Evolutionary conservation across 2,329 filamentous ascomycete genomes (phyloP).

Genomic region (Aaosphaeria arxii): DNA sequence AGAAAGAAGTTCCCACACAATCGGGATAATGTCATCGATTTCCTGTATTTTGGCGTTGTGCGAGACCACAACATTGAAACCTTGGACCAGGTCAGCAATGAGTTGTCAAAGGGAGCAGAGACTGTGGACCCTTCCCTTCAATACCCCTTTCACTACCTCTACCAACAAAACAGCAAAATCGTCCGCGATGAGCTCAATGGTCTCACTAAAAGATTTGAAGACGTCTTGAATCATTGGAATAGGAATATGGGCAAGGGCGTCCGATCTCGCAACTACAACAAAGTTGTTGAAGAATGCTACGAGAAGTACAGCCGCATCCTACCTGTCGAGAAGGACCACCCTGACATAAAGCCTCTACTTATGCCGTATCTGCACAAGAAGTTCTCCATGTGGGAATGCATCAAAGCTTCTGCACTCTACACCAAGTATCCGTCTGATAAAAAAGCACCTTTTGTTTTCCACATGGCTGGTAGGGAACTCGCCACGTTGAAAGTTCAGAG

Average conservation of each 20-base stretch:
- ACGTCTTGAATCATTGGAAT: neutral
- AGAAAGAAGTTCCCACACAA: slow-evolving; percentile 19
- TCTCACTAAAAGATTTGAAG: neutral
- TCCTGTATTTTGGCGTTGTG: slow-evolving; percentile 57
- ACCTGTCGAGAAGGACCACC: slow-evolving; percentile 9
- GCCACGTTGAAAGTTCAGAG: slow-evolving; percentile 32
- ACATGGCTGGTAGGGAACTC: slow-evolving; percentile 41
- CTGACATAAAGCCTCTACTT: slow-evolving; percentile 10
- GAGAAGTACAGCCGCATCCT: slow-evolving; percentile 13
- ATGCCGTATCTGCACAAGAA: slow-evolving; percentile 10
- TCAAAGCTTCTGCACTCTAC: slow-evolving; percentile 47
- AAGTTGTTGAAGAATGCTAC: slow-evolving; percentile 15
- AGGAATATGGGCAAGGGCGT: neutral
- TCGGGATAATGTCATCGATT: slow-evolving; percentile 58
- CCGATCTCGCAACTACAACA: slow-evolving; percentile 9
- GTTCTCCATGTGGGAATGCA: slow-evolving; percentile 39
- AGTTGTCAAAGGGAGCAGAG: slow-evolving; percentile 17
- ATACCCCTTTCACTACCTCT: slow-evolving; percentile 7
- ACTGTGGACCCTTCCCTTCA: slow-evolving; percentile 19
- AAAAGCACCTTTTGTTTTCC: slow-evolving; percentile 32
- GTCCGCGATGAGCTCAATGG: slow-evolving; percentile 11
- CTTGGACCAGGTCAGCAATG: slow-evolving; percentile 18
- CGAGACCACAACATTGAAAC: slow-evolving; percentile 36
- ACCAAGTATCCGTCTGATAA: slow-evolving; percentile 14
- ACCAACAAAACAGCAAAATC: neutral